Evolutionary conservation across 345 rosid genomes (phyloP), one percentile per base, ranked within the genome.

Genomic region (Rhizophora mangle): DNA sequence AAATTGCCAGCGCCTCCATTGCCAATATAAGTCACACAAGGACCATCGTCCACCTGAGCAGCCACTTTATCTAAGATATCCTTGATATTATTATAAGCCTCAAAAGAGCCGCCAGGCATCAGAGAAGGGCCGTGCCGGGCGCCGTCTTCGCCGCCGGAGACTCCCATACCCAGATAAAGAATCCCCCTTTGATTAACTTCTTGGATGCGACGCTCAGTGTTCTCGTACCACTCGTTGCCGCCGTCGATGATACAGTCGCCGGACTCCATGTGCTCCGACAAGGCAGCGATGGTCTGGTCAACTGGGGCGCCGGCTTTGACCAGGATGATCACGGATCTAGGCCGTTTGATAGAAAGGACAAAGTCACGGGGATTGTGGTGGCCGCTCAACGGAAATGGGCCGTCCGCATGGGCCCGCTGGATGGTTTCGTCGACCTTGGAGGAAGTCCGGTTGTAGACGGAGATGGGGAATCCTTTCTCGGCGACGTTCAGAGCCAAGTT

Each of bases 1-100:
- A 94, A 94, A 73, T 94, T 94, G 0, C 98, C 98, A n/a, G 98
- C 87, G 46, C 98, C 97, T 2, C 97, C 98, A 76, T 88, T 92
- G 5, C 98, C 97, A 16, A 94, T 87, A 72, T 91, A 94, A 46
- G 97, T 89, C 10, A 94, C 98, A 49, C 98, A 94, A 32, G 98
- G 97, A 1, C 97, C 98, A n/a, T 94, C 98, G 16, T 94, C 97
- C 13, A 94, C 97, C 68, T 94, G 98, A 2, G 98, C 97, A 6
- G 97, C 97, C 1, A 94, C 96, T 74, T 86, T 94, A 67, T 69
- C 82, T 32, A 94, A 69, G 2, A 94, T 76, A 39, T 92, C 95
- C 51, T 82, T 80, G 10, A 94, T 72, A 67, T 94, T 94, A 3
- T 85, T 75, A 62, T 94, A 94, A 0, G 97, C 97, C 72, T 89